phyloP scores from a whole-genome alignment of 305 asterid species.

The Coffea humblotiana region DNA sequence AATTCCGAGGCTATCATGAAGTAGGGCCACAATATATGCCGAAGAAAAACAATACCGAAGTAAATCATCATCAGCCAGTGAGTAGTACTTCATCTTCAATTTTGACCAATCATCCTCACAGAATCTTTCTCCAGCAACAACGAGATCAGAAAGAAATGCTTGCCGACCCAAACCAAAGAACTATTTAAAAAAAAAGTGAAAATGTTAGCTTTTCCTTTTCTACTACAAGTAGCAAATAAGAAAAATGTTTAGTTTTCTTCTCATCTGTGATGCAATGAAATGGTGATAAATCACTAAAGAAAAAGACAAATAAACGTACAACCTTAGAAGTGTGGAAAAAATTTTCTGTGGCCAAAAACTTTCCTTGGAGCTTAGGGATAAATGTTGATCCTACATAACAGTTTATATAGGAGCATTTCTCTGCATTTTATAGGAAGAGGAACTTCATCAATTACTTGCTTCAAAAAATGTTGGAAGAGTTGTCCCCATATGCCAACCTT shows the following conservation, averaged over 20 bases:
- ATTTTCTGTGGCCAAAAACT: slow-evolving; percentile 91
- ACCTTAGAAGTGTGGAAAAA: slow-evolving; percentile 96
- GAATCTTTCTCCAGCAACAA: slow-evolving; percentile 78
- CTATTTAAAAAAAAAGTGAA: slow-evolving; percentile 30
- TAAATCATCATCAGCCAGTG: slow-evolving; percentile 71
- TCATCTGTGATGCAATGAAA: no score
- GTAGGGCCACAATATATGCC: slow-evolving; percentile 90
- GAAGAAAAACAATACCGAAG: slow-evolving; percentile 93
- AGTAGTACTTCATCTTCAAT: slow-evolving; percentile 55
- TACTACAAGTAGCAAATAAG: no score
- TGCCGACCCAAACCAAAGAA: slow-evolving; percentile 74
- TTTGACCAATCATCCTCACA: slow-evolving; percentile 87
- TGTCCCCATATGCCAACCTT: neutral
- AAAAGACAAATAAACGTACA: neutral
- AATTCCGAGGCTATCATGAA: slow-evolving; percentile 95
- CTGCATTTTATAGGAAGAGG: slow-evolving; percentile 42
- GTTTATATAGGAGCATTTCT: slow-evolving; percentile 60
- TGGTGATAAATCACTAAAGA: neutral
- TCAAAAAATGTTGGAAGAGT: neutral
- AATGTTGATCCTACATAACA: slow-evolving; percentile 76
- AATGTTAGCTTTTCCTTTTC: no score
- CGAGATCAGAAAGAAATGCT: slow-evolving; percentile 72
- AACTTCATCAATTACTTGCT: slow-evolving; percentile 7
- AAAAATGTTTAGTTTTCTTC: no score
- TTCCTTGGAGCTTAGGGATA: slow-evolving; percentile 90